phyloP scores from a whole-genome alignment of 2,329 filamentous ascomycete species.

The Microcyclospora tardicrescens region DNA sequence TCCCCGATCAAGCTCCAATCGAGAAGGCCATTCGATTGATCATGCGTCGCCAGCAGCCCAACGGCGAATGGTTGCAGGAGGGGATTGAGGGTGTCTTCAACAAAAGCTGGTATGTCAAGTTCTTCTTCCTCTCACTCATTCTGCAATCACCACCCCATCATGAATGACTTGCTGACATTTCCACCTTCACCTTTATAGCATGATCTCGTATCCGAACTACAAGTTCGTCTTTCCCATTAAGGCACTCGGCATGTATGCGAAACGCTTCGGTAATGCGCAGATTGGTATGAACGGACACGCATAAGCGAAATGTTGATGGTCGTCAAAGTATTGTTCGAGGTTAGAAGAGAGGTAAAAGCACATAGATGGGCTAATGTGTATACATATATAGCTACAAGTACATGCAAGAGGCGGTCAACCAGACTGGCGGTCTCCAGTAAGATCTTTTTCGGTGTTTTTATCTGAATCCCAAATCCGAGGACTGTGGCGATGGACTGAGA shows the following conservation, averaged over 20 bases:
- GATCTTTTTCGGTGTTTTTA: too few species aligned
- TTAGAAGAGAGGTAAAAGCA: too few species aligned
- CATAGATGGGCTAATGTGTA: too few species aligned
- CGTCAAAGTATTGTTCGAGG: too few species aligned
- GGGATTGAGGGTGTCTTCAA: slow-evolving; percentile 98
- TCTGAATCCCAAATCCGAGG: too few species aligned
- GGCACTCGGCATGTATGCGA: slow-evolving; percentile 79
- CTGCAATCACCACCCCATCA: background rate
- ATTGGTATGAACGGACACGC: slow-evolving; percentile 1
- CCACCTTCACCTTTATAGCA: slow-evolving; percentile 38
- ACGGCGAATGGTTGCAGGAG: slow-evolving; percentile 92
- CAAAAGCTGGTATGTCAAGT: slow-evolving; percentile 63
- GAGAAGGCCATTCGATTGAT: slow-evolving; percentile 65
- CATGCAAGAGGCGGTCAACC: too few species aligned
- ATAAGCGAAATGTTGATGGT: background rate
- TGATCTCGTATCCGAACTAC: slow-evolving; percentile 99
- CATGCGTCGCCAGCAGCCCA: slow-evolving; percentile 70
- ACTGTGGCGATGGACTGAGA: too few species aligned
- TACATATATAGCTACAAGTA: too few species aligned
- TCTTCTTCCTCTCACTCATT: too few species aligned
- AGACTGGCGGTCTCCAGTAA: too few species aligned
- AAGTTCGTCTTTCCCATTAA: slow-evolving; percentile 94
- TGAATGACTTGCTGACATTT: slow-evolving; percentile 3
- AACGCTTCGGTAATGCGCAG: slow-evolving; percentile 32
- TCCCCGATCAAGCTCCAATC: slow-evolving; percentile 60